Evolutionary conservation across 2,329 filamentous ascomycete genomes (phyloP).

Genomic region (Daldinia sp.): DNA sequence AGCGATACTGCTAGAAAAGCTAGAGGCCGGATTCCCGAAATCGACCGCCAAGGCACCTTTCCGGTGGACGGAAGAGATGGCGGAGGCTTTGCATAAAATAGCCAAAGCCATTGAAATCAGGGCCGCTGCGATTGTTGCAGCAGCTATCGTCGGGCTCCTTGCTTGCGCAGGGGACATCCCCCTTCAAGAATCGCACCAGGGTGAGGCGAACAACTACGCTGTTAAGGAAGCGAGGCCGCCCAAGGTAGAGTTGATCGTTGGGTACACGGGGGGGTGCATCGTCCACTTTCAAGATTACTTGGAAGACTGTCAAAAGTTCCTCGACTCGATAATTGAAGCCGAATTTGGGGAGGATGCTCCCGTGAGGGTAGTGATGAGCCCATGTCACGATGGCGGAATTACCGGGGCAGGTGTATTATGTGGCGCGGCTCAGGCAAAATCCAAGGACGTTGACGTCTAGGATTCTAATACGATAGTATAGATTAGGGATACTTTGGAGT

Average conservation of each 20-base stretch:
- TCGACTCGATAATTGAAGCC: slow-evolving; percentile 62
- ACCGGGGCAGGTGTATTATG: slow-evolving; percentile 69
- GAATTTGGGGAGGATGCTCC: slow-evolving; percentile 51
- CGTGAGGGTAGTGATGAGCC: slow-evolving; percentile 58
- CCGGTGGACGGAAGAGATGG: slow-evolving; percentile 68
- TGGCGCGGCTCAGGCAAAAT: slow-evolving; percentile 52
- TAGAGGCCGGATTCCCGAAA: slow-evolving; percentile 62
- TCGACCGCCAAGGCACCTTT: slow-evolving; percentile 57
- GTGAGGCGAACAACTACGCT: slow-evolving; percentile 11
- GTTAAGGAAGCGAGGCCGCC: slow-evolving; percentile 14
- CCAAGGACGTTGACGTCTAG: slow-evolving; percentile 36
- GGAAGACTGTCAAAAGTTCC: slow-evolving; percentile 71
- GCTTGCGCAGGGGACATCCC: slow-evolving; percentile 73
- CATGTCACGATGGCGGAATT: slow-evolving; percentile 69
- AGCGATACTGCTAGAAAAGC: slow-evolving; percentile 55
- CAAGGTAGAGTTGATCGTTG: slow-evolving; percentile 71
- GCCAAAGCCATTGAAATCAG: slow-evolving; percentile 75
- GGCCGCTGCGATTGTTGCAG: slow-evolving; percentile 77
- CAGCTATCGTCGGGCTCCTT: slow-evolving; percentile 74
- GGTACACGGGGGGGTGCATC: slow-evolving; percentile 83
- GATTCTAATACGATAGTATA: slow-evolving; percentile 10
- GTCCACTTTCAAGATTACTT: slow-evolving; percentile 80
- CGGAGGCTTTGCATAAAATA: slow-evolving; percentile 69
- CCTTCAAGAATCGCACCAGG: slow-evolving; percentile 37
- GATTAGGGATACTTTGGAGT: slow-evolving; percentile 23